These are phyloP conservation scores for Teratosphaeria gauchensis DNA, from an alignment of 2,329 filamentous ascomycete species.

Conservation along the genomic window DNA sequence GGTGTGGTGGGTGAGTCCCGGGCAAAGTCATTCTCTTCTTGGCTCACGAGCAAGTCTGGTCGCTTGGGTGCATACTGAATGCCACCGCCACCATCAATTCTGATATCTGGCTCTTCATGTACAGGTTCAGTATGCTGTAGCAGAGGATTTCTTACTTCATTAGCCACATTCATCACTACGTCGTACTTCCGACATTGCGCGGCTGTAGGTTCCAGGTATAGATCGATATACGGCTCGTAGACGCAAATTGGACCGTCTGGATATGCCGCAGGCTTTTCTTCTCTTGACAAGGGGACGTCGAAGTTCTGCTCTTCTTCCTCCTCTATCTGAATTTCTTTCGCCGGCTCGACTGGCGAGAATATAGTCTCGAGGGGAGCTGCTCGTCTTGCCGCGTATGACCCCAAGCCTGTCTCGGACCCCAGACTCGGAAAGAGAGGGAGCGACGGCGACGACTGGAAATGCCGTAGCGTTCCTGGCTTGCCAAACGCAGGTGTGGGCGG, in stretches of 20 bases:
- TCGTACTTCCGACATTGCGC: slow-evolving; percentile 71
- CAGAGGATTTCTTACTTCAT: slow-evolving; percentile 73
- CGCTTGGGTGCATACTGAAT: slow-evolving; percentile 26
- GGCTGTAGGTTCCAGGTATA: slow-evolving; percentile 70
- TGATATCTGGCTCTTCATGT: slow-evolving; percentile 22
- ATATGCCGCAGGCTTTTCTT: slow-evolving; percentile 69
- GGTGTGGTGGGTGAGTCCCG: slow-evolving; percentile 40
- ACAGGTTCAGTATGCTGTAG: slow-evolving; percentile 10
- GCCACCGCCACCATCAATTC: slow-evolving; percentile 23
- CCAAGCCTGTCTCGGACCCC: slow-evolving; percentile 4
- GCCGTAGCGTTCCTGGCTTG: slow-evolving; percentile 43
- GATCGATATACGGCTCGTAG: slow-evolving; percentile 65
- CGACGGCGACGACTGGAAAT: slow-evolving; percentile 54
- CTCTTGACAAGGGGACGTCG: slow-evolving; percentile 48
- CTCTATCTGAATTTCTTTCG: slow-evolving; percentile 30
- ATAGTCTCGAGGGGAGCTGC: slow-evolving; percentile 19
- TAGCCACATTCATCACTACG: slow-evolving; percentile 74
- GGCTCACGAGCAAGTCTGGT: neutral
- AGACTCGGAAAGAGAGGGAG: slow-evolving; percentile 44
- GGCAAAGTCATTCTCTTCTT: neutral
- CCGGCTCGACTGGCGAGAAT: slow-evolving; percentile 17
- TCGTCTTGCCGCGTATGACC: neutral
- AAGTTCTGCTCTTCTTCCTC: slow-evolving; percentile 42
- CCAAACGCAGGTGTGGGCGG: slow-evolving; percentile 49
- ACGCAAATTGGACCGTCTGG: slow-evolving; percentile 75